Percentiles rank a stretch among this genome's conserved stretches.
Evolutionary conservation across 306 rosid species (phyloP).

Genomic region (Morella rubra): DNA sequence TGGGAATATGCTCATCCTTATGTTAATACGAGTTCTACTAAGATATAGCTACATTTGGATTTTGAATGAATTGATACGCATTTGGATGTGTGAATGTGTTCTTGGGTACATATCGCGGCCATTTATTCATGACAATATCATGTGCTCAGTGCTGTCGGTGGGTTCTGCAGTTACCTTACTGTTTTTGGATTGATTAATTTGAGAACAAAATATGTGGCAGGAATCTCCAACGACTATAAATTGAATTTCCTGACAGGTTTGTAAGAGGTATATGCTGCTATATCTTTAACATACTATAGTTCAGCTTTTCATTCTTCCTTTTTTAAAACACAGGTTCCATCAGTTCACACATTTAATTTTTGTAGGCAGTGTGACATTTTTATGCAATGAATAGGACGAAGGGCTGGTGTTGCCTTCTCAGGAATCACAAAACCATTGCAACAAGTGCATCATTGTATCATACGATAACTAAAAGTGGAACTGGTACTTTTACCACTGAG

Average conservation of each 20-base stretch:
- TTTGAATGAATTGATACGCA: neutral
- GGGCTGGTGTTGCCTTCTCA: conserved; percentile 16
- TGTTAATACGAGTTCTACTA: neutral
- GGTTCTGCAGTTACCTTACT: neutral
- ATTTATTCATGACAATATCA: neutral
- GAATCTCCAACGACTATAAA: neutral
- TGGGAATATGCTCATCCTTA: neutral
- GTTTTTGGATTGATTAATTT: neutral
- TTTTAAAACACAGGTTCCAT: neutral
- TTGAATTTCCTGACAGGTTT: neutral
- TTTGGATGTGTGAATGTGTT: neutral
- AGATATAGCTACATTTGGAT: neutral
- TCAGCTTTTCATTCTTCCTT: neutral
- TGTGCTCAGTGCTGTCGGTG: neutral
- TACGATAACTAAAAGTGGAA: neutral
- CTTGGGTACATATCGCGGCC: neutral
- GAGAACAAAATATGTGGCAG: neutral
- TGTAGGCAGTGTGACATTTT: conserved; percentile 2
- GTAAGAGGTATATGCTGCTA: no score
- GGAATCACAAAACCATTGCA: conserved; percentile 6
- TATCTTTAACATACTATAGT: neutral
- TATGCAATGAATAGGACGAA: conserved; percentile 45
- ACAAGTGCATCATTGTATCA: conserved; percentile 10
- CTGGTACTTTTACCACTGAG: conserved; percentile 1
- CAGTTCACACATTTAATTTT: conserved; percentile 6